phyloP scores from a whole-genome alignment of 2,329 filamentous ascomycete species.

The Pseudogymnoascus sp. region DNA sequence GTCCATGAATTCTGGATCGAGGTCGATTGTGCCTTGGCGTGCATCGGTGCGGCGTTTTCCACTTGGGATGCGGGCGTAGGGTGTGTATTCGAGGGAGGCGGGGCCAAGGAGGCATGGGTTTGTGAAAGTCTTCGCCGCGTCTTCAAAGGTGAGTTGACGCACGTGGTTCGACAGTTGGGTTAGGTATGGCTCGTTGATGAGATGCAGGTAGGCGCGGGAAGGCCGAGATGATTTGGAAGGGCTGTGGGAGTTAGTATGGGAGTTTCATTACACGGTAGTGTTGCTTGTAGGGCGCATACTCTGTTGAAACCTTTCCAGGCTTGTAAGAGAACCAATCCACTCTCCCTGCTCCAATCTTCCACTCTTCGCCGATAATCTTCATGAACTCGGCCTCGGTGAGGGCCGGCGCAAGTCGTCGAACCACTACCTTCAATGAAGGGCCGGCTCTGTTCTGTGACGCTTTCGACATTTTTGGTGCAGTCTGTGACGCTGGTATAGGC shows the following conservation, averaged over 20 bases:
- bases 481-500: slow-evolving; percentile 39
- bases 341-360: slow-evolving; percentile 71
- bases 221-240: slow-evolving; percentile 79
- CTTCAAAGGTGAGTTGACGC: slow-evolving; percentile 62
- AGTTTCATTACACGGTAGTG: neutral
- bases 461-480: slow-evolving; percentile 34
- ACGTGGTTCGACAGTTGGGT: slow-evolving; percentile 61
- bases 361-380: slow-evolving; percentile 63
- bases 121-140: slow-evolving; percentile 68
- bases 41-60: slow-evolving; percentile 69
- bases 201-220: slow-evolving; percentile 71
- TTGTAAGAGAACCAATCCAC: slow-evolving; percentile 76
- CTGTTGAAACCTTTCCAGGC: slow-evolving; percentile 69
- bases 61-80: slow-evolving; percentile 74
- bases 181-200: slow-evolving; percentile 64
- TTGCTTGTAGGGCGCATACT: slow-evolving; percentile 46
- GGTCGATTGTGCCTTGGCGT: slow-evolving; percentile 89
- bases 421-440: slow-evolving; percentile 67
- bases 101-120: slow-evolving; percentile 68
- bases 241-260: slow-evolving; percentile 34
- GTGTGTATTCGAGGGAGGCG: slow-evolving; percentile 71
- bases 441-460: slow-evolving; percentile 37
- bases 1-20: slow-evolving; percentile 89
- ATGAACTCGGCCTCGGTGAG: slow-evolving; percentile 74
- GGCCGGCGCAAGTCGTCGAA: slow-evolving; percentile 78